Evolutionary conservation across 371 early-diverging fungal species (phyloP).

Genomic region (Mortierella sp.): DNA sequence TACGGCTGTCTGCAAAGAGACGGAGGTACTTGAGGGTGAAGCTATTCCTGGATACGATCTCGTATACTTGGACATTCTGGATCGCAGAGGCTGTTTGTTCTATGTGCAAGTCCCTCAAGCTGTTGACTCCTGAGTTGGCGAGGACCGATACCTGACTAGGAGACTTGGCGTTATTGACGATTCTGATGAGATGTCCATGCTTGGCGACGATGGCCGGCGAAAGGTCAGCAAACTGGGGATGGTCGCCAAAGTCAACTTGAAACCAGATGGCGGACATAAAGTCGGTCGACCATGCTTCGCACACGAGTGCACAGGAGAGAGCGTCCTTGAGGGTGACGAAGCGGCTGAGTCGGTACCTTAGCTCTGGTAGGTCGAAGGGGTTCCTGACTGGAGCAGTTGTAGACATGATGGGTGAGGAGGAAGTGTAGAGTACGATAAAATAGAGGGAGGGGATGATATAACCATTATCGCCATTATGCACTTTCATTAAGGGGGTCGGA

Average conservation of each 20-base stretch:
- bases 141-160: neutral
- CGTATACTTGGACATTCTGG: neutral
- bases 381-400: no score
- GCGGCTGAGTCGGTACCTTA: conserved; percentile 8
- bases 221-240: neutral
- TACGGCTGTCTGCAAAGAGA: no score
- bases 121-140: neutral
- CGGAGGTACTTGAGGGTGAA: neutral
- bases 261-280: neutral
- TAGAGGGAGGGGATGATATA: no score
- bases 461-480: no score
- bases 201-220: neutral
- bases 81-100: neutral
- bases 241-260: neutral
- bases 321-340: conserved; percentile 25
- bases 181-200: neutral
- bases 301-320: conserved; percentile 12
- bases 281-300: neutral
- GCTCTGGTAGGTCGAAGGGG: conserved; percentile 13
- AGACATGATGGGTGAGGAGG: no score
- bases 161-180: neutral
- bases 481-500: no score
- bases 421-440: no score
- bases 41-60: neutral
- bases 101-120: neutral